A percentile compares a stretch with the other conserved stretches of the same genome.
These are phyloP conservation scores for Eragrostis curvula DNA, from an alignment of 176 grass and related monocot genomes.

Conservation along the genomic window DNA sequence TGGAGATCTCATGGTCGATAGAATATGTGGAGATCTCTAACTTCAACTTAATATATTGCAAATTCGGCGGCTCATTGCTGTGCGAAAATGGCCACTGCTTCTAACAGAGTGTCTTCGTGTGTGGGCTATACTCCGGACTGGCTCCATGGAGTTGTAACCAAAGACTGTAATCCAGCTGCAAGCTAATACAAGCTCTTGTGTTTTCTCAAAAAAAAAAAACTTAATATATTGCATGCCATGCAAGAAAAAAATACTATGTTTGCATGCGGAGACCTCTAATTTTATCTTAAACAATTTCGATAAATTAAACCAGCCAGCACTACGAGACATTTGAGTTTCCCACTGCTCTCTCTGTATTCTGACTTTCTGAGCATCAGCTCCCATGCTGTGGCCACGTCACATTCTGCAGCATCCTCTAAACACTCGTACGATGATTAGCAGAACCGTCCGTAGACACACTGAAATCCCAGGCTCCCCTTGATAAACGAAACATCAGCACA, in stretches of 20 bases:
- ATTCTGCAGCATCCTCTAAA: neutral
- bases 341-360: neutral
- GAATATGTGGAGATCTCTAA: neutral
- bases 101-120: too few species aligned
- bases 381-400: neutral
- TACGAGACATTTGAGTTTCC: neutral
- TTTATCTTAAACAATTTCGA: neutral
- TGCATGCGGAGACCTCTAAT: neutral
- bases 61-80: too few species aligned
- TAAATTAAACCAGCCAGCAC: neutral
- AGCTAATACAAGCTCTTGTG: too few species aligned
- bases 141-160: too few species aligned
- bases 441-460: slow-evolving; percentile 16
- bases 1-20: neutral
- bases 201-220: too few species aligned
- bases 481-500: slow-evolving; percentile 10
- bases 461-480: neutral
- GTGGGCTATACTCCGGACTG: too few species aligned
- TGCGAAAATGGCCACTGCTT: too few species aligned
- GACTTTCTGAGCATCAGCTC: neutral
- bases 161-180: too few species aligned
- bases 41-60: neutral
- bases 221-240: too few species aligned
- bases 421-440: neutral
- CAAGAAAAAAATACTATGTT: too few species aligned